Base-by-base conservation (phyloP, 2,329 filamentous ascomycete species). In the Alternaria conjuncta region DNA sequence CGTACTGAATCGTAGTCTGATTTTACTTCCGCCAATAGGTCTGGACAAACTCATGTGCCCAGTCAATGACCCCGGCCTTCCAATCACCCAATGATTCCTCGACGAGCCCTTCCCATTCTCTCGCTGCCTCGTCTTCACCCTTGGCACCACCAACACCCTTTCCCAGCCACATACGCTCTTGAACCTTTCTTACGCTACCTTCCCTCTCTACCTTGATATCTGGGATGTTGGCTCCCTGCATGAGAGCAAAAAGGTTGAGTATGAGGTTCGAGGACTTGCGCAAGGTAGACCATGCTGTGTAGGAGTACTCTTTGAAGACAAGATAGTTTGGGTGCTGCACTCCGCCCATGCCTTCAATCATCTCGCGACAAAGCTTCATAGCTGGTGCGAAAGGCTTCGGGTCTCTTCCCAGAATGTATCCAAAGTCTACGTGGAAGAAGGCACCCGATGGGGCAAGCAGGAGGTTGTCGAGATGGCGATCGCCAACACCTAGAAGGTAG, bases 341-440 rank as follows among this genome's bases (percentile, higher is more conserved):
- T 12, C 96, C 96, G 44, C 96, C 96, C 93, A 99, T 97, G 66
- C 94, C 96, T 75, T 99, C 96, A 4, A 98, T 93, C 96, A 99
- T 99, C 77, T 99, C 95, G 72, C 94, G 95, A 76, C 92, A 95
- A 9, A 99, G 88, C 80, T 99, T 99, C 90, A 99, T 97, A 56
- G 95, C 89, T 0, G 96, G 96, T 0, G 96, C 95, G 76, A 99
- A 98, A 0, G 96, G 96, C 77, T 99, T 99, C 0, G 96, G 96
- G 71, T 99, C 96, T 44, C 96, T 92, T 18, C 96, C 96, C 2
- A 99, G 90, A 66, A 99, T 99, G 81, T 97, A 99, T 45, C 96
- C 96, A 74, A 99, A 99, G 79, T 99, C 96, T 28, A 95, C 94
- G 78, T 99, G 96, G 86, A 99, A 97, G 84, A 99, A 99, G 80